These are phyloP conservation scores for Byssoonygena ceratinophila DNA, from an alignment of 2,329 filamentous ascomycete species.

Conservation along the genomic window DNA sequence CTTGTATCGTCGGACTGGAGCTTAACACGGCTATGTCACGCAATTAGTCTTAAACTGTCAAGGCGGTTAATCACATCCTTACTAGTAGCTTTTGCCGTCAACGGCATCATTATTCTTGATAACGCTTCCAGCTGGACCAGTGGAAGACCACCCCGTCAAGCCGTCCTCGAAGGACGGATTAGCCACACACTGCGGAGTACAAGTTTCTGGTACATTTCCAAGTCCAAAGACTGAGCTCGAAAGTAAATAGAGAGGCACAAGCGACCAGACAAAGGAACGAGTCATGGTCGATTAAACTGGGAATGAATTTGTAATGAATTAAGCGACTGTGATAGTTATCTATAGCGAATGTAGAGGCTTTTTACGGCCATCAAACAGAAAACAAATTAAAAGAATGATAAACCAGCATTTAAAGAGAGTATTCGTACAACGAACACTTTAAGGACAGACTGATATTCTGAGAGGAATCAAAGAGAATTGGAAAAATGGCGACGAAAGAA, in stretches of 20 bases:
- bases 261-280: not conserved
- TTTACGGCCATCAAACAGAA: not conserved
- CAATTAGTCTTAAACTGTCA: not conserved
- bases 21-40: not conserved
- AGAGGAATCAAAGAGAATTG: too few relatives aligned
- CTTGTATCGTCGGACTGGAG: not conserved
- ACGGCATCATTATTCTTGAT: not conserved
- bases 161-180: not conserved
- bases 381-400: not conserved
- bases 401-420: not conserved
- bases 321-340: not conserved
- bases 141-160: not conserved
- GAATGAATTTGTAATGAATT: not conserved
- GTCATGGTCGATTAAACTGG: not conserved
- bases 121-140: not conserved
- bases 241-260: not conserved
- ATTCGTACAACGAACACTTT: not conserved
- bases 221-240: not conserved
- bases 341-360: not conserved
- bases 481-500: not conserved
- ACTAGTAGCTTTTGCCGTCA: conserved; percentile 4
- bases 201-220: not conserved
- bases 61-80: not conserved
- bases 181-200: not conserved
- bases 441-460: not conserved